Conservation (phyloP, 371 early-diverging fungal species). For the Mucor racemosus region DNA sequence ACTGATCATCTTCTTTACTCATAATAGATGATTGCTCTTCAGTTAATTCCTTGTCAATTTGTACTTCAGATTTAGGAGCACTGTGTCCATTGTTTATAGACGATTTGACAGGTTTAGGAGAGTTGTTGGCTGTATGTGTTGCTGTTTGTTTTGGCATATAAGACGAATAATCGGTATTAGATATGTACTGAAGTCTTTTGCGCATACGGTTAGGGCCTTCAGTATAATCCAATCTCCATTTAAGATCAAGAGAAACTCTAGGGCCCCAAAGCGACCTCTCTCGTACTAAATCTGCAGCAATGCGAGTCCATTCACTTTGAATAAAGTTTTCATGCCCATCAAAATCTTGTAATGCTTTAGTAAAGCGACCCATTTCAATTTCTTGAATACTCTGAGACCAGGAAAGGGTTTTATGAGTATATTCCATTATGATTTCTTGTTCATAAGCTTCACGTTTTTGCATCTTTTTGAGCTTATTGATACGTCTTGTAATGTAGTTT, state of each 20-base stretch:
- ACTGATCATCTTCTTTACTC: not conserved
- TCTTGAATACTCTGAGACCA: conserved; percentile 72
- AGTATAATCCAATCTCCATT: conserved; percentile 79
- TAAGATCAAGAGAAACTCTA: conserved; percentile 32
- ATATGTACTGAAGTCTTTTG: conserved; percentile 51
- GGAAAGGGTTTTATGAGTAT: conserved; percentile 52
- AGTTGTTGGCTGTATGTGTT: not conserved
- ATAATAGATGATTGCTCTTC: conserved; percentile 2
- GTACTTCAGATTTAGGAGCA: conserved; percentile 3
- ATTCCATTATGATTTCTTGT: conserved; percentile 59
- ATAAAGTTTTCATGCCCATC: conserved; percentile 67
- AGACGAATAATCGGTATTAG: conserved; percentile 30
- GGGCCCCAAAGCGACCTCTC: conserved; percentile 74
- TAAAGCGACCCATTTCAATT: conserved; percentile 62
- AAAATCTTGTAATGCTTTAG: conserved; percentile 66
- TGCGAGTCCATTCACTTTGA: conserved; percentile 68
- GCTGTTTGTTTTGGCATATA: conserved; percentile 59
- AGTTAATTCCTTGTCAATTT: conserved; percentile 23
- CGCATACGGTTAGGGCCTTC: conserved; percentile 72
- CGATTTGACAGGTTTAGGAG: not conserved
- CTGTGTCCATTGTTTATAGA: not conserved
- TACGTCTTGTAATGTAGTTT: conserved; percentile 50
- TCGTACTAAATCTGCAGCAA: conserved; percentile 54
- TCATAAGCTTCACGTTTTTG: conserved; percentile 56
- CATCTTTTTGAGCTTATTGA: conserved; percentile 60